These are phyloP conservation scores for Actinomortierella ambigua DNA, from an alignment of 371 early-diverging fungal genomes.

Conservation along the genomic window DNA sequence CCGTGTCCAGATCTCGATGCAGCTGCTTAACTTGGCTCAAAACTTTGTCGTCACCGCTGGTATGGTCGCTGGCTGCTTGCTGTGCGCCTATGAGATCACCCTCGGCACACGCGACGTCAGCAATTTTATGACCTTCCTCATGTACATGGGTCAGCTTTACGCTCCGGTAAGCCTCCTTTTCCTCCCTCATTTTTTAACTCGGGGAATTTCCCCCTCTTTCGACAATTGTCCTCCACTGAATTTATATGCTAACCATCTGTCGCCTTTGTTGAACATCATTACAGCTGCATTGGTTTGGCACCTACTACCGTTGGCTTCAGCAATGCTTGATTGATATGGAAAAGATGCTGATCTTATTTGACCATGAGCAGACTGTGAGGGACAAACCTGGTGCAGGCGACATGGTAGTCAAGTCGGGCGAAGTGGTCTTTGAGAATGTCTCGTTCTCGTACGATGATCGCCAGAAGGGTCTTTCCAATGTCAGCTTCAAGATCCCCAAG, in stretches of 20 bases:
- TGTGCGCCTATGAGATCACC: constrained; percentile 82
- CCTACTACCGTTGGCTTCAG: constrained; percentile 45
- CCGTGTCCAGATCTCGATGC: constrained; percentile 69
- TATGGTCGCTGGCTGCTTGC: constrained; percentile 72
- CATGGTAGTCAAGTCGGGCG: constrained; percentile 35
- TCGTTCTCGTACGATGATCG: constrained; percentile 61
- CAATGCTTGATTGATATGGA: constrained; percentile 79
- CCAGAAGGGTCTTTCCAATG: constrained; percentile 53
- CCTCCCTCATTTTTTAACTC: too few species aligned
- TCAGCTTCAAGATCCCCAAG: constrained; percentile 63
- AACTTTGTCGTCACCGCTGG: constrained; percentile 86
- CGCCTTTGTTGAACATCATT: background rate
- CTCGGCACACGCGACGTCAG: constrained; percentile 73
- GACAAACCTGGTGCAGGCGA: constrained; percentile 49
- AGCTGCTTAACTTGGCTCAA: constrained; percentile 85
- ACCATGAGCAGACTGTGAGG: constrained; percentile 55
- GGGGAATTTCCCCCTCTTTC: too few species aligned
- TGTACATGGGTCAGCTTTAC: constrained; percentile 83
- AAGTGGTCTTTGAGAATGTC: constrained; percentile 62
- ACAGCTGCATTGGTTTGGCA: constrained; percentile 59
- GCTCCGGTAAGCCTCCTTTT: constrained; percentile 58
- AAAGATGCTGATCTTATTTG: constrained; percentile 69
- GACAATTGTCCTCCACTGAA: too few species aligned
- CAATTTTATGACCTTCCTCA: constrained; percentile 85
- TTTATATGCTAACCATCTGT: too few species aligned